phyloP scores from a whole-genome alignment of 148 eudicot species.

The Fagopyrum tataricum region DNA sequence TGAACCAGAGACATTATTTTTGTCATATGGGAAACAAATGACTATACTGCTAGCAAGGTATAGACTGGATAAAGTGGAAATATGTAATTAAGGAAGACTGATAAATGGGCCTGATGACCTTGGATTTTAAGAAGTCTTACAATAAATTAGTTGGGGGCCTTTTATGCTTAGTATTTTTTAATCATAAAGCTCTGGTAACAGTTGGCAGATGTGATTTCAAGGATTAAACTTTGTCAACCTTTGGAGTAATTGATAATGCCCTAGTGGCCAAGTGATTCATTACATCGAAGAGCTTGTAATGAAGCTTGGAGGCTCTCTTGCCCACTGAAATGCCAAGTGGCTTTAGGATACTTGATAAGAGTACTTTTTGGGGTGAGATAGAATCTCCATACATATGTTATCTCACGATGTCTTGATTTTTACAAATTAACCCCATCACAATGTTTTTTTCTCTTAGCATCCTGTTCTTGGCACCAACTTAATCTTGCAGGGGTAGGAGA shows the following conservation, averaged over 20 bases:
- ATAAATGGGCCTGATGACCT: not conserved
- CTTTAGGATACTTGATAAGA: not conserved
- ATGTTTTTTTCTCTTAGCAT: not conserved
- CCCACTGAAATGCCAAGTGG: not conserved
- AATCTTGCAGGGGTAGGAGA: not conserved
- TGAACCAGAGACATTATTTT: not conserved
- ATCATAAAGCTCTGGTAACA: not conserved
- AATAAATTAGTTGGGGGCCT: not conserved
- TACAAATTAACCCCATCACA: not conserved
- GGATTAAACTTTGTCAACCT: not conserved
- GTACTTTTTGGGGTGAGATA: not conserved
- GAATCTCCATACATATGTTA: not conserved
- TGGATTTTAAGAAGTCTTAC: not conserved
- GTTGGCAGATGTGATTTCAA: not conserved
- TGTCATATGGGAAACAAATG: not conserved
- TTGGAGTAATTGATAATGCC: not conserved
- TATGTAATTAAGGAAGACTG: conserved; percentile 1
- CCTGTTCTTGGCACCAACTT: not conserved
- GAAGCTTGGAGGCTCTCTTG: not conserved
- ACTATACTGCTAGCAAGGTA: not conserved
- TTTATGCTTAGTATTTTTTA: not conserved
- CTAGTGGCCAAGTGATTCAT: not conserved
- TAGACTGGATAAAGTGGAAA: not conserved
- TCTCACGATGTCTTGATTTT: not conserved
- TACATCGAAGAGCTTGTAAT: not conserved